Evolutionary conservation across 2,329 filamentous ascomycete genomes (phyloP), one percentile per base, ranked within the genome.

Genomic region (Colletotrichum gloeosporioides): DNA sequence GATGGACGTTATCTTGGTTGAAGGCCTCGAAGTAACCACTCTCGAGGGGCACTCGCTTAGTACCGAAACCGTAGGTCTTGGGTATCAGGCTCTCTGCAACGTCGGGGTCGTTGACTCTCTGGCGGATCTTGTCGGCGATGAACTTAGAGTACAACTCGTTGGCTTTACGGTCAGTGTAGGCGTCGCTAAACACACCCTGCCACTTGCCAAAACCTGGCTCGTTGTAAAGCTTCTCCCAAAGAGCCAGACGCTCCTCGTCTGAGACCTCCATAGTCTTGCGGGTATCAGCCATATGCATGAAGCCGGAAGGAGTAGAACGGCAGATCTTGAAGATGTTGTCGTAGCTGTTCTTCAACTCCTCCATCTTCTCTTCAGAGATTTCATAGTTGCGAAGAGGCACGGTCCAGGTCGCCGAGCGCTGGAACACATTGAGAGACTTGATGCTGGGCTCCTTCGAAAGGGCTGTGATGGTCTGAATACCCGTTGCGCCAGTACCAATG

Each of bases 1-100:
- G 87, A 13, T 86, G 86, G 6, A 94, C 92, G 78, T 92, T 89
- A 0, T 86, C 81, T 36, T 80, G 80, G 82, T 94, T 94, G 86
- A 93, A 94, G 0, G 88, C 79, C 6, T 86, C 80, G 0, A 93
- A 86, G 79, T 92, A 93, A 4, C 88, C 86, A 79, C 93, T 90
- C 81, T 91, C 90, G 81, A 93, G 93, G 49, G 85, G 88, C 0
- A 92, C 91, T 0, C 92, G 88, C 8, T 73, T 62, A 7, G 77
- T 78, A 5, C 76, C 76, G 32, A 78, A 78, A 12, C 77, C 77
- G 36, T 78, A 76, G 39, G 65, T 73, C 81, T 94, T 93, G 0
- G 91, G 85, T 79, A 91, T 90, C 6, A 93, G 85, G 6, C 82
- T 86, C 36, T 86, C 85, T 0, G 92, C 91, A 0, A 87, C 90